These are phyloP conservation scores for Leccinum sublutescens DNA, from an alignment of 768 basidiomycete genomes.

Conservation along the genomic window DNA sequence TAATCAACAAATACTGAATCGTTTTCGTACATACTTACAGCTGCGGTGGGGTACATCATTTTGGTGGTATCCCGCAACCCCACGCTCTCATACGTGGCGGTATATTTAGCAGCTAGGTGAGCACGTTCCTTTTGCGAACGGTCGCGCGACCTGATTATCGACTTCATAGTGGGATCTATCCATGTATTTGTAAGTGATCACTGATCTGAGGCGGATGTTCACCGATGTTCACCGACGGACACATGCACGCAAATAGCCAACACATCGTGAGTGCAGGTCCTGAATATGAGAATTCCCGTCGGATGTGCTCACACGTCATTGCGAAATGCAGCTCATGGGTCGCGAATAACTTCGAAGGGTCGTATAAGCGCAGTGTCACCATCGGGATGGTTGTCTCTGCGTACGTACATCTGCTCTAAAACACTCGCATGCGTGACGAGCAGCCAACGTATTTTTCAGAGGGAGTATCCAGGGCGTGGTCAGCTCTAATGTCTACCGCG, in stretches of 20 bases:
- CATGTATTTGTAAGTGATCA: slow-evolving; percentile 58
- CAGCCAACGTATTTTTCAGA: slow-evolving; percentile 31
- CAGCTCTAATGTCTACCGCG: slow-evolving; percentile 75
- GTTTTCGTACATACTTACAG: slow-evolving; percentile 31
- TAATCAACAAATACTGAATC: background rate
- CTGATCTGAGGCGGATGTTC: background rate
- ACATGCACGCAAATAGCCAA: slow-evolving; percentile 54
- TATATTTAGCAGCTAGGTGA: slow-evolving; percentile 68
- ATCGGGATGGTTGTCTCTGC: slow-evolving; percentile 69
- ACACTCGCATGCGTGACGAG: background rate
- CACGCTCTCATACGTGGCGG: slow-evolving; percentile 68
- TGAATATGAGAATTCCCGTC: background rate
- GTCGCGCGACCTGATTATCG: background rate
- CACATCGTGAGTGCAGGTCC: slow-evolving; percentile 43
- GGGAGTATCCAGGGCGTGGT: slow-evolving; percentile 81
- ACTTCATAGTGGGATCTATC: slow-evolving; percentile 64
- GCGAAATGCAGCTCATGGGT: slow-evolving; percentile 44
- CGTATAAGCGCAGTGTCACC: slow-evolving; percentile 72
- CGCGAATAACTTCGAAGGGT: slow-evolving; percentile 72
- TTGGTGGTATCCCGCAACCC: slow-evolving; percentile 60
- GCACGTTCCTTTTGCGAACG: slow-evolving; percentile 13
- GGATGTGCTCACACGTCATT: slow-evolving; percentile 4
- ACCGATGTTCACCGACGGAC: no score
- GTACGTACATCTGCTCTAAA: slow-evolving; percentile 34
- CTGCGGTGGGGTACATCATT: slow-evolving; percentile 66